Base-by-base conservation (phyloP, 306 rosid genomes). In the Malus orientalis region DNA sequence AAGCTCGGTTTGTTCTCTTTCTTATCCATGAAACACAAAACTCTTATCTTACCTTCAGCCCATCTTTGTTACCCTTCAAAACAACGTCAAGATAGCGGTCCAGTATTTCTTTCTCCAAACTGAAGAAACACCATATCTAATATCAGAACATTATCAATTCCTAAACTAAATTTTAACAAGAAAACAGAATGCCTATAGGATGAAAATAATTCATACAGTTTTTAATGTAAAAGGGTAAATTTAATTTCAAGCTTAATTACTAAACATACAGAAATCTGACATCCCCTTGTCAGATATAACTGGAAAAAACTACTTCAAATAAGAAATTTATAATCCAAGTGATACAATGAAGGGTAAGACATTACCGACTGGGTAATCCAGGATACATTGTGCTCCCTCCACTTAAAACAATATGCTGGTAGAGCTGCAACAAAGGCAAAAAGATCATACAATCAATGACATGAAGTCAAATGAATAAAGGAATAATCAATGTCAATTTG, bases 351-450 rank as follows among this genome's bases (percentile, higher is more conserved):
- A 79, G 79, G 71, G 85, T 59, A 79, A 74, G 18, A 79, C 73
- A 82, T 68, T 89, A 95, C 99, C 99, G 90, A 89, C 99, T 96
- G 55, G 99, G 98, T 83, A 96, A 82, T 84, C 99, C 99, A 67
- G 99, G 99, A 88, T 92, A 96, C 99, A 96, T 96, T 64, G 99
- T 96, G 90, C 99, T 96, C 76, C 99, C 99, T 82, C 99, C 98
- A 82, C 99, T 96, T 82, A 96, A 84, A 80, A 96, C 99, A 67
- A 96, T 96, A 83, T 96, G 99, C 83, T 96, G 99, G 86, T 96
- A 96, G 80, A 96, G 93, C 99, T 96, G 93, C 87, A 86, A 83
- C 73, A 77, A 23, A 81, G 76, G 77, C 33, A 61, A 53, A 8
- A 55, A 54, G 58, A 54, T 51, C 49, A 38, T 67, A 81, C 54